Evolutionary conservation across 1,284 basidiomycete genomes (phyloP).

Genomic region (Austroboletus niveus): DNA sequence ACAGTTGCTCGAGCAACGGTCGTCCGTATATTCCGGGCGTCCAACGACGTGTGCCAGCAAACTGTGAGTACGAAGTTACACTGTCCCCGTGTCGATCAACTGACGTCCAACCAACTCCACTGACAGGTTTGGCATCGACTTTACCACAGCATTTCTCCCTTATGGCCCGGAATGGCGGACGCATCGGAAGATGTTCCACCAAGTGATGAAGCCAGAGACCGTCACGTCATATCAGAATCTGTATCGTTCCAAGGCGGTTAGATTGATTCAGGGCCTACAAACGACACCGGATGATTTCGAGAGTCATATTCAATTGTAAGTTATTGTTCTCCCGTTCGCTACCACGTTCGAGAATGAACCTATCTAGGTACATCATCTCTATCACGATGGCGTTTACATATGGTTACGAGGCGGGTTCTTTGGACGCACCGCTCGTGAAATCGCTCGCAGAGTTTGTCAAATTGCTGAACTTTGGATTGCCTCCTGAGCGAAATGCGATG

Average conservation of each 20-base stretch:
- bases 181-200: conserved; percentile 33
- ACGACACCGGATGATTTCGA: conserved; percentile 24
- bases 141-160: conserved; percentile 31
- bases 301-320: conserved; percentile 25
- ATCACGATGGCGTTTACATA: conserved; percentile 32
- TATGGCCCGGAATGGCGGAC: conserved; percentile 30
- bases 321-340: not conserved
- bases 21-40: conserved; percentile 29
- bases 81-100: not conserved
- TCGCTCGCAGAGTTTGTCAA: conserved; percentile 22
- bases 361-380: conserved; percentile 29
- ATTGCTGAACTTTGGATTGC: conserved; percentile 23
- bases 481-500: conserved; percentile 31
- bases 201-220: conserved; percentile 21
- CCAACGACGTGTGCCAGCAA: conserved; percentile 23
- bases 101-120: not conserved
- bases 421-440: conserved; percentile 29
- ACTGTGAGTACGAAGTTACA: conserved; percentile 15
- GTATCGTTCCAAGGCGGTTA: conserved; percentile 23
- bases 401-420: conserved; percentile 27
- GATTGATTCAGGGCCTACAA: conserved; percentile 19
- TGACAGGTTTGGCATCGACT: conserved; percentile 33
- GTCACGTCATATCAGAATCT: conserved; percentile 18
- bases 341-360: not conserved
- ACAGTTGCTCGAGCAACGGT: conserved; percentile 31